Base-by-base conservation (phyloP, 345 rosid species). In the Punica granatum region DNA sequence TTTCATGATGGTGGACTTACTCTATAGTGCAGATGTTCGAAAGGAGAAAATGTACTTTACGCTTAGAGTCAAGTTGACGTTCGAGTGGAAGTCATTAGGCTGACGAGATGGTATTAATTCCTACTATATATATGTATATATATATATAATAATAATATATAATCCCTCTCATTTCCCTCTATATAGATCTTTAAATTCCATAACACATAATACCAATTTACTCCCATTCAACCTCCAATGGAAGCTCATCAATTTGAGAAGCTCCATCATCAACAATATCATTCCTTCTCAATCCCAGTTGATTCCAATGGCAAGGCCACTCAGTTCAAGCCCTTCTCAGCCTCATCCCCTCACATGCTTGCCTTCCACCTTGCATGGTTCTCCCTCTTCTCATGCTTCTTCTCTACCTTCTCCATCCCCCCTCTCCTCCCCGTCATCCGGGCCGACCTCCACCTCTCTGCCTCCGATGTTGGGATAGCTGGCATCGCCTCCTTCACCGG, bases 371-470 rank as follows among this genome's bases (percentile, higher is more conserved):
- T 92, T 5, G 88, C 98, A 9, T 90, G 95, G 95, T 74, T 92
- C 60, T 88, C 95, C 58, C 90, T 90, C 72, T 92, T 90, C 83
- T 73, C 95, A 4, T 83, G 89, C 83, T 90, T 81, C 85, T 78
- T 92, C 83, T 86, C 98, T 82, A 86, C 92, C 70, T 92, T 90
- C 83, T 86, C 95, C 31, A 88, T 90, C 79, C 95, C 95, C 54
- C 95, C 96, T 5, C 91, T 90, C 23, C 3, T 88, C 14, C 92
- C 97, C 23, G 25, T 90, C 69, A 88, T 92, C 77, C 84, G 88
- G 16, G 44, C 61, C 5, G 86, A 86, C 76, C 90, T 92, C 68
- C 28, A 63, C 54, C 88, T 92, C 75, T 69, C 92, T 18, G 67
- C 65, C 0, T n/a, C 85, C 31, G 84, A 85, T 51, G 60, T 86